These are phyloP conservation scores for Boletellus deceptivus DNA, from an alignment of 1,284 basidiomycete species.

Conservation along the genomic window DNA sequence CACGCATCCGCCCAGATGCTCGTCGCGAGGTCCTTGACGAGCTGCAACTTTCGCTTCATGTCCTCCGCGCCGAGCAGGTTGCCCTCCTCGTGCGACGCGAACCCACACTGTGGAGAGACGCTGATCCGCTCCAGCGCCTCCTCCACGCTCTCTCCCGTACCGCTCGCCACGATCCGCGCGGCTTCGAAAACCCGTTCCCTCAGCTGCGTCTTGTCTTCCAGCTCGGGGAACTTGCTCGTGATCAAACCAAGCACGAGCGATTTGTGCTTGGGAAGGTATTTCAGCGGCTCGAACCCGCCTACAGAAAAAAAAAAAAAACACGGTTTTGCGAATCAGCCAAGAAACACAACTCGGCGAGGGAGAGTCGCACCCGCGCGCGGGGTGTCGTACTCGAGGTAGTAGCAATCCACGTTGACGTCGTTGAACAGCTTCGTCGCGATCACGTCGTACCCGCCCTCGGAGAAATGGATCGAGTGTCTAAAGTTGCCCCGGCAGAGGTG, in stretches of 20 bases:
- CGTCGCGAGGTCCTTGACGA: slow-evolving; percentile 25
- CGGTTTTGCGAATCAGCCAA: slow-evolving; percentile 21
- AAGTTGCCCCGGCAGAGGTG: slow-evolving; percentile 84
- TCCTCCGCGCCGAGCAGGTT: slow-evolving; percentile 24
- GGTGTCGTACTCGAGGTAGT: slow-evolving; percentile 81
- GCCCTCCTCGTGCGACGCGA: slow-evolving; percentile 66
- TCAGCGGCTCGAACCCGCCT: slow-evolving; percentile 59
- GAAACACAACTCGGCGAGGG: neutral
- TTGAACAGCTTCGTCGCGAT: slow-evolving; percentile 77
- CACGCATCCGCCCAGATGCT: slow-evolving; percentile 27
- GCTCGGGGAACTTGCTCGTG: slow-evolving; percentile 65
- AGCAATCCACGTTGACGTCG: slow-evolving; percentile 70
- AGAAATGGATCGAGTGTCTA: slow-evolving; percentile 63
- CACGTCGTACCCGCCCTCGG: slow-evolving; percentile 70
- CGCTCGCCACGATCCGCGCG: slow-evolving; percentile 56
- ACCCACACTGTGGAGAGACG: slow-evolving; percentile 76
- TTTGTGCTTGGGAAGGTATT: slow-evolving; percentile 65
- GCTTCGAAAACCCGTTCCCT: slow-evolving; percentile 63
- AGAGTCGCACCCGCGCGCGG: slow-evolving; percentile 56
- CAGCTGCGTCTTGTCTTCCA: slow-evolving; percentile 63
- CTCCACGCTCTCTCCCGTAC: slow-evolving; percentile 50
- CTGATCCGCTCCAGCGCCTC: slow-evolving; percentile 61
- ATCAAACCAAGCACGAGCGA: slow-evolving; percentile 72
- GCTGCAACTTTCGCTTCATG: slow-evolving; percentile 25
- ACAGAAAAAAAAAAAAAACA: slow-evolving; percentile 5